phyloP scores from a whole-genome alignment of 805 yeast species.

The Myxozyma vanderwaltii region DNA sequence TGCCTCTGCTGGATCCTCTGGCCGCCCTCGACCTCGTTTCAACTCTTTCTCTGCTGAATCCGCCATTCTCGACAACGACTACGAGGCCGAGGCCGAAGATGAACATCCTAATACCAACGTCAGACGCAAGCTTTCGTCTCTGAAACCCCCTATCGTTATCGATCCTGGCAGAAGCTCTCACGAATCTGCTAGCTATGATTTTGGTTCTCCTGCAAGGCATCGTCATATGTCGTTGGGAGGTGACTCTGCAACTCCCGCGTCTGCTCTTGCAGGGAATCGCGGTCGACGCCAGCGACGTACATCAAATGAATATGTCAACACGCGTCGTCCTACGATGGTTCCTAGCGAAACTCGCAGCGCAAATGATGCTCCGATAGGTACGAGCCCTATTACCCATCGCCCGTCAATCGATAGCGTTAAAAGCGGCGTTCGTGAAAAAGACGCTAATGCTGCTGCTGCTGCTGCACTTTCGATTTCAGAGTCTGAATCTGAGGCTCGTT shows the following conservation, averaged over 20 bases:
- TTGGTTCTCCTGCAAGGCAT: not conserved
- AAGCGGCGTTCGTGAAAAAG: conserved; percentile 2
- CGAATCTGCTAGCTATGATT: not conserved
- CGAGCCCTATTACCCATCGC: conserved; percentile 4
- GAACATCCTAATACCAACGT: conserved; percentile 6
- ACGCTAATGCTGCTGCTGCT: not conserved
- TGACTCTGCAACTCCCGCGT: not conserved
- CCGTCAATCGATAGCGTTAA: conserved; percentile 8
- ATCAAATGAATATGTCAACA: conserved; percentile 2
- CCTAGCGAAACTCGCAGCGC: conserved; percentile 1
- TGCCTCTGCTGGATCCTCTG: conserved; percentile 15
- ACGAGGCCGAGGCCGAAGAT: conserved; percentile 24
- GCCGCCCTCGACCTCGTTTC: conserved; percentile 14
- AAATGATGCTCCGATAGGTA: not conserved
- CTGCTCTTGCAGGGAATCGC: not conserved
- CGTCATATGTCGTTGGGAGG: not conserved
- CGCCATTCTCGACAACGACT: conserved; percentile 17
- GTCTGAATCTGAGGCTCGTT: conserved; percentile 25
- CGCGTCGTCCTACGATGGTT: conserved; percentile 17
- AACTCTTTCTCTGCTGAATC: conserved; percentile 16
- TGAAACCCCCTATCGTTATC: conserved; percentile 1
- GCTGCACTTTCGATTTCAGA: conserved; percentile 10
- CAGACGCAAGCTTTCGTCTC: conserved; percentile 3
- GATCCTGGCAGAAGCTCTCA: not conserved
- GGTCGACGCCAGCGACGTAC: conserved; percentile 11